Conservation (phyloP, 208 protist species). For the Acanthamoeba rhysodes region DNA sequence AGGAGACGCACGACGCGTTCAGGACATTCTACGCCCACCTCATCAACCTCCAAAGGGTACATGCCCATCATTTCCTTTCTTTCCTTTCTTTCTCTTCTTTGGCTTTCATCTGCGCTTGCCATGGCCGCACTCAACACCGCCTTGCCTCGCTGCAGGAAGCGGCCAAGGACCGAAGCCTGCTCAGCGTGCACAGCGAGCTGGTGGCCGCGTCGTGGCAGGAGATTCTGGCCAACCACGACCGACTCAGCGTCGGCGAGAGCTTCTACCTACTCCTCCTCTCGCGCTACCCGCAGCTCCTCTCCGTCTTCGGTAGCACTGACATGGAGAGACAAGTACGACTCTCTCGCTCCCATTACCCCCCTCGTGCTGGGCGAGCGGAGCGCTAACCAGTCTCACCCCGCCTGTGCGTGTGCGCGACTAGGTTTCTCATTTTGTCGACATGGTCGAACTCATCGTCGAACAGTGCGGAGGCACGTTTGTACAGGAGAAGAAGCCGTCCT, state of each 20-base stretch:
- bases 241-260: slow-evolving; percentile 1
- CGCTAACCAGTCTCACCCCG: too few relatives aligned
- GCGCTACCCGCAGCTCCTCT: slow-evolving; percentile 4
- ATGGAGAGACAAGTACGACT: not conserved
- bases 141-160: not conserved
- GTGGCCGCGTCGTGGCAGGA: slow-evolving; percentile 1
- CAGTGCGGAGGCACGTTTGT: slow-evolving; percentile 29
- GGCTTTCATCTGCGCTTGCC: not conserved
- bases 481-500: too few relatives aligned
- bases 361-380: too few relatives aligned
- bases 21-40: slow-evolving; percentile 1
- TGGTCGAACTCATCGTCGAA: slow-evolving; percentile 14
- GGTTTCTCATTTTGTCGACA: slow-evolving; percentile 6
- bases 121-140: too few relatives aligned
- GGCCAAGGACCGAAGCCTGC: slow-evolving; percentile 1
- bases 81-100: not conserved
- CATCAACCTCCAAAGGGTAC: not conserved
- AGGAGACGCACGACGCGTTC: slow-evolving; percentile 2
- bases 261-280: slow-evolving; percentile 4
- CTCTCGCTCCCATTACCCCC: too few relatives aligned
- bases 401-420: too few relatives aligned
- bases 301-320: slow-evolving; percentile 7
- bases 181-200: not conserved
- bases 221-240: not conserved
- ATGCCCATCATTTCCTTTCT: not conserved